Base-by-base conservation (phyloP, 768 basidiomycete species). In the Leucosporidium creatinivorum region DNA sequence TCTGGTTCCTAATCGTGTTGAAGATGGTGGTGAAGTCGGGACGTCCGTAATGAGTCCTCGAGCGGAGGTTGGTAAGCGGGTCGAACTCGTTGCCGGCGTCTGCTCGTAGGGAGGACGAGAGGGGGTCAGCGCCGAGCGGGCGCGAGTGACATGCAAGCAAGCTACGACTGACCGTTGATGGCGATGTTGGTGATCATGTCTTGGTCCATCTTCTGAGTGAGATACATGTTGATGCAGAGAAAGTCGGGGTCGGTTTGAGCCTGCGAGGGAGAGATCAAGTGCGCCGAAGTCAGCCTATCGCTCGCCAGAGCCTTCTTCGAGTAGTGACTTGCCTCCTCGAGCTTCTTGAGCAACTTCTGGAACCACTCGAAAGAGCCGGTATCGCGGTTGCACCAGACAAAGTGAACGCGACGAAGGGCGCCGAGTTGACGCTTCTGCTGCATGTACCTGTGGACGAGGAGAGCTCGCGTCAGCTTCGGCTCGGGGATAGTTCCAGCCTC, bases 321-420 rank as follows among this genome's bases (percentile, higher is more conserved):
- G 51, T 26, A 15, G 36, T 23, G 39, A 25, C 18, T 5, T 9
- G 61, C 60, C 57, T 63, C 85, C 77, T 96, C 93, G 56, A 96
- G 86, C 77, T 92, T 87, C 75, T 88, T 87, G 67, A 96, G 82
- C 61, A 96, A 80, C 68, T 84, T 86, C 78, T 93, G 90, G 84
- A 97, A 94, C 93, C 93, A 96, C 74, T 91, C 92, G 75, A 96
- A 92, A n/a, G 89, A 89, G n/a, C 90, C 90, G n/a, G 89, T 86
- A 73, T 93, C 89, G 77, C 89, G 63, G 23, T 69, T 69, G 50
- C 65, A 25, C 58, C 65, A 67, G 81, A 94, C 89, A 79, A 94
- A 93, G 74, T 94, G 91, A 66, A 96, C 93, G 52, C 89, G 85
- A 61, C 87, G 86, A 65, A 97, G 85, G 36, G 86, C 84, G 39